Evolutionary conservation across 2,329 filamentous ascomycete genomes (phyloP), one percentile per base, ranked within the genome.

Genomic region (Tolypocladium tropicale): DNA sequence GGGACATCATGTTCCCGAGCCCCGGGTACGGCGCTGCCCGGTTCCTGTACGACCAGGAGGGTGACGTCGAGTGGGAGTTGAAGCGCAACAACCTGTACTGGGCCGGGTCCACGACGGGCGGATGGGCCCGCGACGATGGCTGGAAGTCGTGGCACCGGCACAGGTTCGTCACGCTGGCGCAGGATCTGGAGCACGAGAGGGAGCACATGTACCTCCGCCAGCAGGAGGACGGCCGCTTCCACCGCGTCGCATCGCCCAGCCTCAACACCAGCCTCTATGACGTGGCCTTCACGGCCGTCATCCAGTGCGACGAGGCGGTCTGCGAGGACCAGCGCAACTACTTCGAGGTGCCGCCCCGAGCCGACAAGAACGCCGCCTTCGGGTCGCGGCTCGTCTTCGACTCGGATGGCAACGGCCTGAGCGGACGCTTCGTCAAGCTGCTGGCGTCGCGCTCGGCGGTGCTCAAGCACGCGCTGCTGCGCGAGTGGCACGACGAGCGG

Each of bases 401-500:
- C 57, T 56, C 80, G 2, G 81, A 83, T 62, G 81, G 80, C 2
- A 82, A 83, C 62, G 75, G 77, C 4, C 77, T 80, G 56, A 80
- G 76, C 34, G 80, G 78, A 0, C 74, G 80, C 1, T 84, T 73
- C 61, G 77, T 79, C 61, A 73, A 73, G 39, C 65, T 83, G 0
- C 65, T 84, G 2, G 72, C 74, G 0, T 80, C 76, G 1, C 70
- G 67, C 3, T 76, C 74, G 1, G 61, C 71, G 0, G 75, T 77
- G 0, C 63, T 84, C 18, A 84, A 83, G 61, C 73, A 78, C 59
- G 79, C 78, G 0, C 60, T 82, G 0, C 65, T 81, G 9, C 70
- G 73, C 2, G 81, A 83, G 64, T 84, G 81, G 81, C 80, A 83
- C 57, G 78, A 82, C 57, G 79, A 83, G 28, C 67, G 79, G 0